Conservation (phyloP, 2,329 filamentous ascomycete species). For the Westerdykella ornata region DNA sequence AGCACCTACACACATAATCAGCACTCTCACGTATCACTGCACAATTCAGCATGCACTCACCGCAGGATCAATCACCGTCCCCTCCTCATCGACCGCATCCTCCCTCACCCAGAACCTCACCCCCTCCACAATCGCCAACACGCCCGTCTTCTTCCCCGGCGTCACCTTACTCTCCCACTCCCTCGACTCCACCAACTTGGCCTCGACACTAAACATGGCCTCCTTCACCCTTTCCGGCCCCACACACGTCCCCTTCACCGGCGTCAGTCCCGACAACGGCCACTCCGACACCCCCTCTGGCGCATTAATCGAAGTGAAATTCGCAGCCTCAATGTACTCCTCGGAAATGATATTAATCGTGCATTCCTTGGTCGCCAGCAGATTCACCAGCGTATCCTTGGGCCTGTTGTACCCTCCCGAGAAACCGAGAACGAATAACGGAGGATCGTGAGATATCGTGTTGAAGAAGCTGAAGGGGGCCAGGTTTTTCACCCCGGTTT, state of each 20-base stretch:
- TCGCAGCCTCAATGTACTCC: slow-evolving; percentile 79
- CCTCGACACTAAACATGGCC: slow-evolving; percentile 77
- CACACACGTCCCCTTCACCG: slow-evolving; percentile 59
- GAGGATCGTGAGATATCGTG: slow-evolving; percentile 77
- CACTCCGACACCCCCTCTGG: slow-evolving; percentile 75
- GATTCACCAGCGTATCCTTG: slow-evolving; percentile 74
- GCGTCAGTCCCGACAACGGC: slow-evolving; percentile 68
- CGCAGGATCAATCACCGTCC: slow-evolving; percentile 64
- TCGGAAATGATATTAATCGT: slow-evolving; percentile 79
- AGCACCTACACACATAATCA: slow-evolving; percentile 48
- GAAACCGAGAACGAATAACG: slow-evolving; percentile 65
- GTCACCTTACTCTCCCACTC: slow-evolving; percentile 70
- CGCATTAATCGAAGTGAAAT: slow-evolving; percentile 69
- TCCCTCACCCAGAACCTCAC: slow-evolving; percentile 83
- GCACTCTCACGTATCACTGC: slow-evolving; percentile 2
- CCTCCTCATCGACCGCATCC: slow-evolving; percentile 76
- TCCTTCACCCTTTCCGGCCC: slow-evolving; percentile 69
- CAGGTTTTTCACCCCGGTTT: slow-evolving; percentile 66
- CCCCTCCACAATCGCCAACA: slow-evolving; percentile 73
- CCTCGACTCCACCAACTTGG: slow-evolving; percentile 62
- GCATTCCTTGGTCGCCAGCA: slow-evolving; percentile 66
- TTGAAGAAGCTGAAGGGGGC: slow-evolving; percentile 86
- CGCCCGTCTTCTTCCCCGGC: slow-evolving; percentile 68
- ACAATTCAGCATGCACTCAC: slow-evolving; percentile 39
- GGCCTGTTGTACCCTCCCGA: slow-evolving; percentile 51